A percentile compares a stretch with the other conserved stretches of the same genome.
Conservation (phyloP, 768 basidiomycete species). For the Pleurotus cornucopiae region DNA sequence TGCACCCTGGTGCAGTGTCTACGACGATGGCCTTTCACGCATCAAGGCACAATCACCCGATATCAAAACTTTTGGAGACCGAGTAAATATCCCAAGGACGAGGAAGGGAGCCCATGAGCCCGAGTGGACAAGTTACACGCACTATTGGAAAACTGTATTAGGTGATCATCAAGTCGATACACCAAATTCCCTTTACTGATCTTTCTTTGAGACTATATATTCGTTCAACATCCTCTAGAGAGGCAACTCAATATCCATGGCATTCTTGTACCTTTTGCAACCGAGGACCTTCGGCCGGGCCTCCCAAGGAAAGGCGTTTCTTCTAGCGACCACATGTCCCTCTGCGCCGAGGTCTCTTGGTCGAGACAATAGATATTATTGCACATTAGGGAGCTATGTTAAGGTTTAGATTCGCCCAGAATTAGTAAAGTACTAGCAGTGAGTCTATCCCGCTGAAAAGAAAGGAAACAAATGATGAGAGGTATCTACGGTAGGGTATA, state of each 20-base stretch:
- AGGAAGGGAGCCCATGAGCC: slow-evolving; percentile 67
- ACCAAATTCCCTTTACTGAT: slow-evolving; percentile 7
- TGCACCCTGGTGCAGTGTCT: slow-evolving; percentile 53
- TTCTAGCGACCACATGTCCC: slow-evolving; percentile 83
- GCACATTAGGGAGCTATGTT: slow-evolving; percentile 14
- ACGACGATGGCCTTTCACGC: slow-evolving; percentile 49
- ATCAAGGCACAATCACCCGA: slow-evolving; percentile 13
- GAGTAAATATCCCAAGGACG: slow-evolving; percentile 33
- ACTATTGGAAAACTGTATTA: slow-evolving; percentile 79
- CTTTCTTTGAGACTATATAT: slow-evolving; percentile 75
- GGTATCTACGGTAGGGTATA: too few relatives aligned
- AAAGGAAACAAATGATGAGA: slow-evolving; percentile 7
- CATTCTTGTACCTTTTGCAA: slow-evolving; percentile 59
- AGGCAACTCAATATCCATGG: slow-evolving; percentile 34
- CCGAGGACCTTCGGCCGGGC: slow-evolving; percentile 60
- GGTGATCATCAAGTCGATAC: slow-evolving; percentile 35
- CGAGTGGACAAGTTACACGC: slow-evolving; percentile 84
- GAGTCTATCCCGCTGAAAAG: background rate
- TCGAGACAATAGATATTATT: slow-evolving; percentile 11
- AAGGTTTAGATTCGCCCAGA: background rate
- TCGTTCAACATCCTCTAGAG: slow-evolving; percentile 52
- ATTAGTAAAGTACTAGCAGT: slow-evolving; percentile 13
- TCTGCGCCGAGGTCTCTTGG: slow-evolving; percentile 61
- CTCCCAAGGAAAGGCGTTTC: slow-evolving; percentile 77
- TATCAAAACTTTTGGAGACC: slow-evolving; percentile 46